Conservation (phyloP, 495 filamentous ascomycete species). For the Aspergillus hancockii region DNA sequence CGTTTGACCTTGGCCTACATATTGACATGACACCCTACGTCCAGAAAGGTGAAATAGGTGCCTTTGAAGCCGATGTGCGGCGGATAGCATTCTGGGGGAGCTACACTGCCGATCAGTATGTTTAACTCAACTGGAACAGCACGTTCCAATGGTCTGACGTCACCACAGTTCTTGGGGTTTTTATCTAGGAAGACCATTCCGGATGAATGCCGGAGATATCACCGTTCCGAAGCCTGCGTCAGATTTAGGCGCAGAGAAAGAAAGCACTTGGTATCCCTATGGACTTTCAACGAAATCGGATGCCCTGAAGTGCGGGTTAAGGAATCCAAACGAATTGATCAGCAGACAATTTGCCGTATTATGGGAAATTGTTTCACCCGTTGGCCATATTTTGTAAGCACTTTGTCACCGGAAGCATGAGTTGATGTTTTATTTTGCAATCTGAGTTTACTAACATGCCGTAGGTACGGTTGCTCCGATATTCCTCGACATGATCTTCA, state of each 20-base stretch:
- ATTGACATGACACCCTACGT: conserved; percentile 50
- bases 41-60: conserved; percentile 42
- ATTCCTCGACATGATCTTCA: conserved; percentile 49
- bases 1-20: conserved; percentile 52
- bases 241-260: conserved; percentile 32
- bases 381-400: conserved; percentile 49
- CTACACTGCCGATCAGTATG: conserved; percentile 53
- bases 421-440: conserved; percentile 20
- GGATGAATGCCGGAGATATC: conserved; percentile 49
- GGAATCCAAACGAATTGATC: conserved; percentile 43
- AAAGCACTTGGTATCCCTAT: conserved; percentile 47
- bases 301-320: conserved; percentile 25
- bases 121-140: not conserved
- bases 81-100: conserved; percentile 51
- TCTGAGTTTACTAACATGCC: not conserved
- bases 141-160: not conserved
- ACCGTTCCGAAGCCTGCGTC: conserved; percentile 46
- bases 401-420: not conserved
- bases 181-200: conserved; percentile 48
- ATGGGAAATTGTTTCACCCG: conserved; percentile 52
- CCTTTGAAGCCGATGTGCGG: conserved; percentile 46
- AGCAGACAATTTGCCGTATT: conserved; percentile 47
- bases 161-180: conserved; percentile 48
- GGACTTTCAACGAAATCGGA: conserved; percentile 32
- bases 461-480: conserved; percentile 48